Base-by-base conservation (phyloP, 1,139 yeast genomes). In the Zygosaccharomyces sapae region DNA sequence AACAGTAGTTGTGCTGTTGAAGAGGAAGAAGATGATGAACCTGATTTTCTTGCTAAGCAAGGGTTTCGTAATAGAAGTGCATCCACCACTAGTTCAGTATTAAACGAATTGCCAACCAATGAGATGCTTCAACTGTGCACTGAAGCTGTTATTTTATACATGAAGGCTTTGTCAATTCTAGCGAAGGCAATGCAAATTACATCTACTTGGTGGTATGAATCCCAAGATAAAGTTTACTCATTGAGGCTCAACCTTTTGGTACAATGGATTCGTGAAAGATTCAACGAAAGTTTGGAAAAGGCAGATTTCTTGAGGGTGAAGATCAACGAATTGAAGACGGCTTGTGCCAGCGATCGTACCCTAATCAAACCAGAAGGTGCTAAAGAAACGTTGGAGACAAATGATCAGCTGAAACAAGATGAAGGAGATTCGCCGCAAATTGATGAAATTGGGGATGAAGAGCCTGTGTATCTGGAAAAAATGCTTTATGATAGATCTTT, bases 191-290 rank as follows among this genome's bases (percentile, higher is more conserved):
- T 92, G 95, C 76, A 80, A 31, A 66, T 82, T 37, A 95, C 96
- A 0, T 80, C 89, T 41, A 81, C 74, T 16, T 90, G 97, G 97
- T 90, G 97, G 97, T 78, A 77, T 52, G 75, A 75, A 35, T 69
- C 73, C 29, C 72, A 71, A 36, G 65, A 71, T 22, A 70, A 70
- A 42, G 68, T 67, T 44, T 62, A 68, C 29, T 59, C 71, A n/a
- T 51, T 65, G 22, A 77, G 80, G 49, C 73, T 92, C 57, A 87
- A 87, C 61, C 83, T 85, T 47, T 72, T 87, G 45, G 96, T 92
- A 5, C 97, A 92, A 67, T 89, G 97, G 96, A 81, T 87, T 6
- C 76, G 97, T 51, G 90, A 85, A 49, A 79, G 82, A 52, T 92
- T 89, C 68, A 92, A 92, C 66, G 96, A 89, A 61, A 79, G 87